Conservation (phyloP, 176 grass and related monocot species). For the Phyllostachys edulis region DNA sequence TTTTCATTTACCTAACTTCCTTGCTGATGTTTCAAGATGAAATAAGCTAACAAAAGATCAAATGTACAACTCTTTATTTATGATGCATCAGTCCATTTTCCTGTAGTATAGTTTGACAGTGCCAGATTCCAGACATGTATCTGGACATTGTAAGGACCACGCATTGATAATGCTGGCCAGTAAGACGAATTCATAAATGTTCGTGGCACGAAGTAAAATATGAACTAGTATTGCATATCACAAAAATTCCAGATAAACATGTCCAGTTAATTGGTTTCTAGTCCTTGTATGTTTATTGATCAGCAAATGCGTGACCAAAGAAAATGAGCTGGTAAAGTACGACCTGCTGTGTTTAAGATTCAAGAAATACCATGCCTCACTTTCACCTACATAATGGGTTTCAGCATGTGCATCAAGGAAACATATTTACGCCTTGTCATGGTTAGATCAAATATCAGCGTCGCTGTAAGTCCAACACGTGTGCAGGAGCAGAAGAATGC, state of each 20-base stretch:
- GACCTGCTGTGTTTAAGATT: not conserved
- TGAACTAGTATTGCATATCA: not conserved
- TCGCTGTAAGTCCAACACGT: no score
- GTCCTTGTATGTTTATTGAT: not conserved
- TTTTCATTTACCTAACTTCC: not conserved
- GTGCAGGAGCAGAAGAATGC: no score
- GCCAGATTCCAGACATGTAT: not conserved
- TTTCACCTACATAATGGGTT: slow-evolving; percentile 20
- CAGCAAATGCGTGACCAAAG: not conserved
- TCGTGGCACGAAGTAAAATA: not conserved
- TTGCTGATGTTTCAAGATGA: not conserved
- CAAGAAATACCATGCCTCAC: not conserved
- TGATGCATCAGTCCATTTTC: not conserved
- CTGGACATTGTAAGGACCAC: not conserved
- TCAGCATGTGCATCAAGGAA: not conserved
- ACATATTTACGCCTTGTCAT: not conserved
- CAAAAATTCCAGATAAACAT: not conserved
- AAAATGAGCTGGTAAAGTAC: not conserved
- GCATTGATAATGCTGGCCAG: not conserved
- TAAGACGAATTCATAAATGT: not conserved
- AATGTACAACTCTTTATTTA: not conserved
- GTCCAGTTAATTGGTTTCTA: not conserved
- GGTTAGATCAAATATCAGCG: no score
- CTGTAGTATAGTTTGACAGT: not conserved
- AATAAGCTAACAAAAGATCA: not conserved